Conservation (phyloP, 768 basidiomycete genomes). For the Tricholoma bakamatsutake region DNA sequence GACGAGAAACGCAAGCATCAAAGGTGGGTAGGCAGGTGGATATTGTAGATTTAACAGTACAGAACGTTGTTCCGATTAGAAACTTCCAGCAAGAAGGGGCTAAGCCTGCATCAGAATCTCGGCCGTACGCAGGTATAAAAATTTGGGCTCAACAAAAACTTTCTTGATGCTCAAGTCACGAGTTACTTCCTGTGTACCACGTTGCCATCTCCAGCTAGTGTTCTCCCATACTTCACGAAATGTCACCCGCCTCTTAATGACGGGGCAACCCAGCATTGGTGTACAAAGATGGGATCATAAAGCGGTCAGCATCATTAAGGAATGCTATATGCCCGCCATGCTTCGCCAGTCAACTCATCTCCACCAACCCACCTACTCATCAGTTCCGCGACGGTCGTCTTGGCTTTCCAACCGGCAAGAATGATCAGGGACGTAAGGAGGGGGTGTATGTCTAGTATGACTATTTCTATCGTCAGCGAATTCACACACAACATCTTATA, state of each 20-base stretch:
- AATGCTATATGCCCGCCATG: conserved; percentile 81
- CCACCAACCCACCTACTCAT: conserved; percentile 66
- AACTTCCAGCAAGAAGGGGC: too few species aligned
- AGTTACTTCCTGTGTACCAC: too few species aligned
- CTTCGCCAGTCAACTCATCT: conserved; percentile 49
- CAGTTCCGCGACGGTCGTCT: conserved; percentile 56
- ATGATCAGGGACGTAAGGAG: conserved; percentile 72
- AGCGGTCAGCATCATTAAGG: conserved; percentile 33
- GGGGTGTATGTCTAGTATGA: conserved; percentile 74
- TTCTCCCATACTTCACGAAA: neutral
- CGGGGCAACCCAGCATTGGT: too few species aligned
- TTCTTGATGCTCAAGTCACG: too few species aligned
- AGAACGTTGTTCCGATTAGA: too few species aligned
- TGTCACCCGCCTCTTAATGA: neutral
- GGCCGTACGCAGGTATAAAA: too few species aligned
- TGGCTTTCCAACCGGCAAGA: conserved; percentile 64
- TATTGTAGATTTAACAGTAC: too few species aligned
- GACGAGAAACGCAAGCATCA: too few species aligned
- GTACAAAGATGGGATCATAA: neutral
- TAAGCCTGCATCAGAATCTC: too few species aligned
- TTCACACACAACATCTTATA: neutral
- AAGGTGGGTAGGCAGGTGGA: too few species aligned
- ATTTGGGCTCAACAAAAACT: too few species aligned
- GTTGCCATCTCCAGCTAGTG: neutral
- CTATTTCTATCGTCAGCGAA: conserved; percentile 28